Evolutionary conservation across 2,329 filamentous ascomycete species (phyloP).

Genomic region (Talaromyces verruculosus): DNA sequence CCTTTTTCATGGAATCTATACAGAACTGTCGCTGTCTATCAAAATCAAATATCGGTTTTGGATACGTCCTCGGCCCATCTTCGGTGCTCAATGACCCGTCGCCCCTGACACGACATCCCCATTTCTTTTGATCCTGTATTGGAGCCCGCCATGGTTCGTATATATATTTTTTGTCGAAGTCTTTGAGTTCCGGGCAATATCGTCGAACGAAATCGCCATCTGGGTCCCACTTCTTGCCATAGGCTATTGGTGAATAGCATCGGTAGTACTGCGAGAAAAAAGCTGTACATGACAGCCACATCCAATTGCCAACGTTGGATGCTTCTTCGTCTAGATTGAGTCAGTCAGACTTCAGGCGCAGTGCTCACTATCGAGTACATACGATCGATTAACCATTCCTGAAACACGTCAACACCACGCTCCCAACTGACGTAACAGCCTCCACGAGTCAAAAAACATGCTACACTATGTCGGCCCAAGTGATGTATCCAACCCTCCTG

Average conservation of each 20-base stretch:
- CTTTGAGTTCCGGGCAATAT: slow-evolving; percentile 67
- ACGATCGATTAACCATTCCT: slow-evolving; percentile 70
- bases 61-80: slow-evolving; percentile 56
- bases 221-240: slow-evolving; percentile 74
- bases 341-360: not conserved
- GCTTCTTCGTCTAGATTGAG: slow-evolving; percentile 22
- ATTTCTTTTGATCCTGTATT: slow-evolving; percentile 66
- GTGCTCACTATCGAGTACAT: slow-evolving; percentile 2
- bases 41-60: slow-evolving; percentile 78
- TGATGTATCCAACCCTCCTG: slow-evolving; percentile 79
- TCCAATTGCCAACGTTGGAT: slow-evolving; percentile 32
- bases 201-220: slow-evolving; percentile 60
- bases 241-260: slow-evolving; percentile 60
- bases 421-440: slow-evolving; percentile 80
- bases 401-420: slow-evolving; percentile 74
- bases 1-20: slow-evolving; percentile 66
- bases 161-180: slow-evolving; percentile 66
- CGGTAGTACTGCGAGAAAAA: slow-evolving; percentile 51
- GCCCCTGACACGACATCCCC: slow-evolving; percentile 62
- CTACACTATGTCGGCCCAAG: slow-evolving; percentile 72
- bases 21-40: slow-evolving; percentile 61
- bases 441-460: slow-evolving; percentile 76
- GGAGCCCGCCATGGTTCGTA: slow-evolving; percentile 67
- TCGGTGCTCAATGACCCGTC: slow-evolving; percentile 49
- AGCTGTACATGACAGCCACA: slow-evolving; percentile 68